Conservation (phyloP, 495 filamentous ascomycete species). For the Hypoxylon perforatum region DNA sequence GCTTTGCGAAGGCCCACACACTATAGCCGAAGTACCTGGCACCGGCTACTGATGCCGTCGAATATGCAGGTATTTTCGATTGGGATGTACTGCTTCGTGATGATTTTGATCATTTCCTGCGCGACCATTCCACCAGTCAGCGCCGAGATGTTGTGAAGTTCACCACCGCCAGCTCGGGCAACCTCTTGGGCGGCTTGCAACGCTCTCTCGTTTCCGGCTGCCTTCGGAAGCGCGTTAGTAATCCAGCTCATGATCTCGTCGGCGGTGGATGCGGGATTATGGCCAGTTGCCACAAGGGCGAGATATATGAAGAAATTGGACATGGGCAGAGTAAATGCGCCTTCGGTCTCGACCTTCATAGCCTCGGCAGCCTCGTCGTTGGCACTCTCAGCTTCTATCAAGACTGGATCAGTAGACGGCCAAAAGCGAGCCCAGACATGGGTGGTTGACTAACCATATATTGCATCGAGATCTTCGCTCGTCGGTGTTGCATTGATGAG, state of each 20-base stretch:
- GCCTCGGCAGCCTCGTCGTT: constrained; percentile 57
- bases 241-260: constrained; percentile 57
- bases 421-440: constrained; percentile 11
- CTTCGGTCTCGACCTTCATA: constrained; percentile 46
- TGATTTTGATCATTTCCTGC: constrained; percentile 95
- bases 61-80: constrained; percentile 94
- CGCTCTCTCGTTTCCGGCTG: constrained; percentile 57
- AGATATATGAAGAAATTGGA: constrained; percentile 84
- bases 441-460: constrained; percentile 39
- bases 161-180: constrained; percentile 80
- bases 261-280: constrained; percentile 56
- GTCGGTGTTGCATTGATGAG: constrained; percentile 68
- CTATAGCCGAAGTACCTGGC: constrained; percentile 71
- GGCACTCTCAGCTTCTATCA: constrained; percentile 45
- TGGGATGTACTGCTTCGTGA: constrained; percentile 96
- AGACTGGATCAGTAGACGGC: constrained; percentile 23
- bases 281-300: constrained; percentile 70
- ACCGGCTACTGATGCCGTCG: constrained; percentile 86
- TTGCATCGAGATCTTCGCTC: constrained; percentile 40
- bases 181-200: constrained; percentile 71
- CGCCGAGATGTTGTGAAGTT: constrained; percentile 95
- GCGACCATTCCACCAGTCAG: constrained; percentile 91
- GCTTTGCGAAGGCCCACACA: constrained; percentile 22
- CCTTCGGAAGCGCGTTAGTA: constrained; percentile 55
- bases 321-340: constrained; percentile 54